A percentile compares a stretch with the other conserved stretches of the same genome.
Conservation (phyloP, 768 basidiomycete genomes). For the Amanita molliuscula region DNA sequence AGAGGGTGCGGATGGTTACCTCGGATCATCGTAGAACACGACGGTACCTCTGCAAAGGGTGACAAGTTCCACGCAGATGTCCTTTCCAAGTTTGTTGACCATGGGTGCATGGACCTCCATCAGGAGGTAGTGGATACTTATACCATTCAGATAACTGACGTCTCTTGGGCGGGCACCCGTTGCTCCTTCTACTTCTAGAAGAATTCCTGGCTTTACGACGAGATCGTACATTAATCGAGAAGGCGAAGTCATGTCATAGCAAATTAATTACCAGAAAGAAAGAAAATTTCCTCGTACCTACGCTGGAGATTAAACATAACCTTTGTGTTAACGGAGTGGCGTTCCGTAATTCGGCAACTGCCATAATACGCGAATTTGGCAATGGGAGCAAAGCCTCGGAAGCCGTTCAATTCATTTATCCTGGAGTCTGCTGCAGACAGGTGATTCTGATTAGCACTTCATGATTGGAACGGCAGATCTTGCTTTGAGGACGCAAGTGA, state of each 20-base stretch:
- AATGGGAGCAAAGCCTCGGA: background rate
- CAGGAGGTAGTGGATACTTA: background rate
- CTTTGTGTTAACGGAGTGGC: background rate
- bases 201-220: background rate
- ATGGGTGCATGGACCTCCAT: background rate
- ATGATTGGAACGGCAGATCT: too few relatives aligned
- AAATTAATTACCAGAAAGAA: background rate
- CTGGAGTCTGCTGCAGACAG: background rate
- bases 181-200: background rate
- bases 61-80: conserved; percentile 34
- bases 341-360: background rate
- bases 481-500: background rate
- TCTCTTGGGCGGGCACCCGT: background rate
- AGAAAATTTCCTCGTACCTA: background rate
- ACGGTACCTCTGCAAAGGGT: conserved; percentile 36
- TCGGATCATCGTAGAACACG: conserved; percentile 30
- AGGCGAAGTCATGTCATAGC: background rate
- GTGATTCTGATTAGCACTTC: background rate
- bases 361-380: background rate
- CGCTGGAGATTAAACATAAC: background rate
- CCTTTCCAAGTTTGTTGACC: conserved; percentile 14
- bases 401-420: background rate
- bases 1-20: conserved; percentile 17
- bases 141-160: background rate
- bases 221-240: background rate